Evolutionary conservation across 192 early-diverging fungal species (phyloP).

Genomic region (Globomyces pollinis-pini): DNA sequence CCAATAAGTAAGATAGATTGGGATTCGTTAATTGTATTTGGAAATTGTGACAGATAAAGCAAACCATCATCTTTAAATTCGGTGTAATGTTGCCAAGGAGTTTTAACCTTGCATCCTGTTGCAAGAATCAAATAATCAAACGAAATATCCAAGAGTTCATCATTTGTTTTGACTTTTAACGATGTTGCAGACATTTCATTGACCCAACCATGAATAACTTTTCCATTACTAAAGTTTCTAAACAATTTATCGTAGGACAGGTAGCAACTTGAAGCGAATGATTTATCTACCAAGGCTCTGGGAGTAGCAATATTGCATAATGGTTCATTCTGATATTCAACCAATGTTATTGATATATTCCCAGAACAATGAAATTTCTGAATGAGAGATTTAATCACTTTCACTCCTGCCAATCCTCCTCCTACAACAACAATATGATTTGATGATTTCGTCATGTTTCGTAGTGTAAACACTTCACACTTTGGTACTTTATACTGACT

Average conservation of each 20-base stretch:
- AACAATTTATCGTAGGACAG: not conserved
- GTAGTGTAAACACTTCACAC: too few relatives aligned
- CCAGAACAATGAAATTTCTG: too few relatives aligned
- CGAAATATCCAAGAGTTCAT: not conserved
- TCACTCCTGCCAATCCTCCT: too few relatives aligned
- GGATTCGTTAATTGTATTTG: constrained; percentile 29
- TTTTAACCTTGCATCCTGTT: not conserved
- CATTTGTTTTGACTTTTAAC: not conserved
- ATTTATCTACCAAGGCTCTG: not conserved
- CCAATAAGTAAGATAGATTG: constrained; percentile 60
- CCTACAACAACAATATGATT: too few relatives aligned
- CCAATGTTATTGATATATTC: not conserved
- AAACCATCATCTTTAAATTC: not conserved
- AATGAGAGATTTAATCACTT: too few relatives aligned
- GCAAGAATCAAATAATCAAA: not conserved
- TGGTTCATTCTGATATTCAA: not conserved
- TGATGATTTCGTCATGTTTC: too few relatives aligned
- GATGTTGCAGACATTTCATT: not conserved
- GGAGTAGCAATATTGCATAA: not conserved
- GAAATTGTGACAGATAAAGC: not conserved
- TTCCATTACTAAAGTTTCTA: not conserved
- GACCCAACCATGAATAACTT: too few relatives aligned
- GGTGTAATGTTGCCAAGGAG: not conserved
- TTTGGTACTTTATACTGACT: too few relatives aligned
- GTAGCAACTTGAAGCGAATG: not conserved